Evolutionary conservation across 257 asterid genomes (phyloP).

Genomic region (Phtheirospermum japonicum): DNA sequence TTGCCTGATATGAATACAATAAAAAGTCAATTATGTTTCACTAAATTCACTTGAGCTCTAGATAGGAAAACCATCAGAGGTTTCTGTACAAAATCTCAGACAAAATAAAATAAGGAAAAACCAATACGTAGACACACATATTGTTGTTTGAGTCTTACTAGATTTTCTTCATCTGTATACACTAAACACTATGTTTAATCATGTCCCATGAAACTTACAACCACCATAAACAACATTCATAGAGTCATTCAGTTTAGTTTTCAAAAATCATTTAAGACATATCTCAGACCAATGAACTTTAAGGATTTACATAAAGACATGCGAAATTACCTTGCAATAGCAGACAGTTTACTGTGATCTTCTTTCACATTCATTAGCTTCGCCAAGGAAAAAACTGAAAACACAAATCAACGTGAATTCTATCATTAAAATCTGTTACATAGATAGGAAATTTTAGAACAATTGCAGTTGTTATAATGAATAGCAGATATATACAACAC

Average conservation of each 20-base stretch:
- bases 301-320: constrained; percentile 13
- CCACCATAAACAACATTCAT: too few species aligned
- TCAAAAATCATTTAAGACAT: constrained; percentile 4
- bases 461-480: constrained; percentile 1
- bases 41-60: constrained; percentile 10
- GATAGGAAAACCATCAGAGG: not conserved
- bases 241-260: too few species aligned
- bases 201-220: too few species aligned
- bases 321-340: constrained; percentile 80
- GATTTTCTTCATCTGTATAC: not conserved
- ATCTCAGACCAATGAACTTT: constrained; percentile 19
- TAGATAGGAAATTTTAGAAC: not conserved
- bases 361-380: constrained; percentile 97
- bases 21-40: constrained; percentile 17
- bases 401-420: constrained; percentile 1
- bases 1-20: constrained; percentile 32
- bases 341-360: constrained; percentile 79
- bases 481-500: constrained; percentile 11
- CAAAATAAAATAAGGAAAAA: not conserved
- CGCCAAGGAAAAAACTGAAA: constrained; percentile 86
- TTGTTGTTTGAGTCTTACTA: not conserved
- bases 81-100: too few species aligned
- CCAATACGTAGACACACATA: not conserved
- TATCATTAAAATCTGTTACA: not conserved
- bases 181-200: not conserved